Evolutionary conservation across 306 rosid species (phyloP), one percentile per base, ranked within the genome.

Genomic region (Citrullus amarus): DNA sequence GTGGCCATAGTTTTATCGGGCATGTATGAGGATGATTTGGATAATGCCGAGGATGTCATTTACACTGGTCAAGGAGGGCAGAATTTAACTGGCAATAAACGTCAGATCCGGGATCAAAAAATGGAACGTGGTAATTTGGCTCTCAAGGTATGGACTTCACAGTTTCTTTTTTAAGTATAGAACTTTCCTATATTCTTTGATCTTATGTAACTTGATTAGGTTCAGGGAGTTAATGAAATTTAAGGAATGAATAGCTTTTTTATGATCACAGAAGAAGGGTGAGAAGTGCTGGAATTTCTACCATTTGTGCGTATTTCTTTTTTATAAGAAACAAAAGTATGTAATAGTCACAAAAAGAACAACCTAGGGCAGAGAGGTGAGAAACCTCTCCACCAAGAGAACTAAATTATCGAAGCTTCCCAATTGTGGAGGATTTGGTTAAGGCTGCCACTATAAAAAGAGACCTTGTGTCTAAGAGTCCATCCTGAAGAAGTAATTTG

Each of bases 31-130:
- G 99, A 92, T 86, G 99, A 95, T 78, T 77, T 91, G 61, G 99
- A 95, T 80, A 95, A 95, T 82, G 97, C 99, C 22, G 97, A 95
- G 65, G 96, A 95, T 75, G 89, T 95, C 63, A 81, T 92, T 57
- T 95, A 95, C 86, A 92, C 99, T 39, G 99, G 99, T 77, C 99
- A 95, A 88, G 99, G 99, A 76, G 99, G 99, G 46, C 97, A 95
- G 73, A 89, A 95, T 84, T 78, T 95, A 86, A 86, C 80, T 8
- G 98, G 99, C 53, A 81, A 95, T 81, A 95, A 91, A 79, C 93
- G 97, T 60, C 99, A 95, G 88, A 83, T 82, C 53, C 75, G 44
- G 36, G 99, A 95, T 77, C 99, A 95, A 80, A 78, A 50, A 43
- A 65, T 95, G 84, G 87, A 87, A 80, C 97, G 93, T 57, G 99